Base-by-base conservation (phyloP, 169 alveolate genomes). In the Plasmodium vinckei region DNA sequence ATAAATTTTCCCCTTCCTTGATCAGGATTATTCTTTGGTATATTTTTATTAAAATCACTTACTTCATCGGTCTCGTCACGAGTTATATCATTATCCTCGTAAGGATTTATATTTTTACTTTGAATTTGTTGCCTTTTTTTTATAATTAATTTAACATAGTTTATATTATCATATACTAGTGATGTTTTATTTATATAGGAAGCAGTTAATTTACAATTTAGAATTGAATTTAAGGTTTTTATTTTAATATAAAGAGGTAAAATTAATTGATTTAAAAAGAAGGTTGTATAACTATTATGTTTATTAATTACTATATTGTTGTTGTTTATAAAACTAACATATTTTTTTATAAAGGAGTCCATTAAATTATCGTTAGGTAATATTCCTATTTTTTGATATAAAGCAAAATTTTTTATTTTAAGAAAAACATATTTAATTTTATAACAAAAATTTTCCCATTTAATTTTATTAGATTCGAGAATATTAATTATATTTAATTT, bases 371-470 rank as follows among this genome's bases (percentile, higher is more conserved):
- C 27, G 60, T 61, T 67, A 4, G 90, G 90, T 6, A 82, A 27
- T 54, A 82, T 56, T 17, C 90, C 90, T 49, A 82, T 39, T 49
- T 82, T 70, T 6, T 82, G 90, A 67, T 82, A 82, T 2, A 82
- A 67, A 46, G 67, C 25, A 65, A 82, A 82, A 60, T 82, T 44
- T 42, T 82, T 82, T 21, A 67, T 60, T 33, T 53, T 49, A 27
- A 82, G 72, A 71, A 60, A 82, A 15, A 82, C 82, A 67, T 67
- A 82, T 33, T 65, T 67, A 1, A 82, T 44, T 82, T 61, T 82
- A 70, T 51, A 82, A 59, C 17, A 39, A 54, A 82, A 82, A 82
- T 54, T 7, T 47, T 82, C 60, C 90, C 90, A 82, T 9, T 42
- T 67, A 42, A 82, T 82, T 82, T 67, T 25, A 21, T 49, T 82